These are phyloP conservation scores for Fusarium solani-melongenae DNA, from an alignment of 2,329 filamentous ascomycete genomes.

Conservation along the genomic window DNA sequence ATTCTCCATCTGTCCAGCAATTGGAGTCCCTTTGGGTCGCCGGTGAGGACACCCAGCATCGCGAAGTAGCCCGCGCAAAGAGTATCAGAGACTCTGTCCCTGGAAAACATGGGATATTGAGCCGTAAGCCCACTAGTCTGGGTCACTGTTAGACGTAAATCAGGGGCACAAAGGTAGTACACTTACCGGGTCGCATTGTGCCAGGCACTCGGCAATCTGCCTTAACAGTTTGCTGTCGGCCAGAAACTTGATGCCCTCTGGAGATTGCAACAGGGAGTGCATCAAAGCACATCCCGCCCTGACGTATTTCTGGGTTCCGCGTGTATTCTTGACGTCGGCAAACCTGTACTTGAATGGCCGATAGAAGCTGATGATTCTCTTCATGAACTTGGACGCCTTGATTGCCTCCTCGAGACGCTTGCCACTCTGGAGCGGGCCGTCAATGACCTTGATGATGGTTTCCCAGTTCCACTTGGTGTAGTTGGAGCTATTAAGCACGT, in stretches of 20 bases:
- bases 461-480: constrained; percentile 99
- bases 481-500: constrained; percentile 89
- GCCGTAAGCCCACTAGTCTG: constrained; percentile 80
- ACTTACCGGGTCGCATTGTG: constrained; percentile 87
- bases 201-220: constrained; percentile 94
- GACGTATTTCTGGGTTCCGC: constrained; percentile 94
- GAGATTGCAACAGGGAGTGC: constrained; percentile 84
- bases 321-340: constrained; percentile 87
- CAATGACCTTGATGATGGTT: constrained; percentile 87
- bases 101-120: constrained; percentile 88
- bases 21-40: constrained; percentile 82
- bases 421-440: constrained; percentile 89
- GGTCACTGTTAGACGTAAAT: constrained; percentile 16
- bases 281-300: constrained; percentile 89
- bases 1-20: constrained; percentile 97
- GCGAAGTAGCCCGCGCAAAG: constrained; percentile 94
- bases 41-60: constrained; percentile 88
- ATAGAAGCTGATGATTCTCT: constrained; percentile 93
- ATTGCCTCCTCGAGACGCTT: constrained; percentile 95
- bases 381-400: constrained; percentile 95
- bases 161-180: too few relatives aligned
- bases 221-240: constrained; percentile 92
- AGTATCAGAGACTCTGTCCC: constrained; percentile 84
- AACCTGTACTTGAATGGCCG: constrained; percentile 97
- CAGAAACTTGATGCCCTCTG: constrained; percentile 86